These are phyloP conservation scores for Colletotrichum chlorophyti DNA, from an alignment of 2,329 filamentous ascomycete genomes.

Conservation along the genomic window DNA sequence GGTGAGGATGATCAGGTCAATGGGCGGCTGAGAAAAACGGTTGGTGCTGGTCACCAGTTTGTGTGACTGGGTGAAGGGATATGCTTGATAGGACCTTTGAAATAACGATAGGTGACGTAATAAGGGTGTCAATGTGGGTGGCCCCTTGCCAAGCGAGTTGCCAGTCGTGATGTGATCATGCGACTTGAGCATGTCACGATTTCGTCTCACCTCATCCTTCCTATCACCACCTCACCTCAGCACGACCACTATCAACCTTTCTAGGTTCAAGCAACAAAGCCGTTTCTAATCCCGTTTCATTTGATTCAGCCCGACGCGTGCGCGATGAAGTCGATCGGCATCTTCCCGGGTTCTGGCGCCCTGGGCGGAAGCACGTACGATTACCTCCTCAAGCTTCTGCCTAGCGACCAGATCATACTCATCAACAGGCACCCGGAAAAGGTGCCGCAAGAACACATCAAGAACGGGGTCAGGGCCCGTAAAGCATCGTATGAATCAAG, in stretches of 20 bases:
- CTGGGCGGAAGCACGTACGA: slow-evolving; percentile 57
- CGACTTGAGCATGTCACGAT: slow-evolving; percentile 5
- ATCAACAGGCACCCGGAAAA: slow-evolving; percentile 53
- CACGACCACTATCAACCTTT: too few species aligned
- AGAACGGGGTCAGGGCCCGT: slow-evolving; percentile 55
- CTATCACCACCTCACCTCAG: neutral
- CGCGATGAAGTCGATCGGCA: slow-evolving; percentile 45
- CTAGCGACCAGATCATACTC: slow-evolving; percentile 52
- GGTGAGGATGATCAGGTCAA: too few species aligned
- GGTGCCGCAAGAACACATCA: slow-evolving; percentile 42
- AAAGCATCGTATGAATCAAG: slow-evolving; percentile 57
- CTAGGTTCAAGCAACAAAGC: too few species aligned
- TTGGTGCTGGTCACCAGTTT: neutral
- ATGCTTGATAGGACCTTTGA: slow-evolving; percentile 5
- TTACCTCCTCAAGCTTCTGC: slow-evolving; percentile 52
- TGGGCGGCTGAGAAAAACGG: too few species aligned
- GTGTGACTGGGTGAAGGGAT: neutral
- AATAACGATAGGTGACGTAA: slow-evolving; percentile 20
- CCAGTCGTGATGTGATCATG: slow-evolving; percentile 21
- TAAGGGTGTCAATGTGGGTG: slow-evolving; percentile 11
- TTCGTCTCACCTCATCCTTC: slow-evolving; percentile 1
- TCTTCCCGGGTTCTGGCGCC: slow-evolving; percentile 59
- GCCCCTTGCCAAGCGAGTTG: slow-evolving; percentile 10
- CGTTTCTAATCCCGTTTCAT: too few species aligned
- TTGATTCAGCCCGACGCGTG: neutral